These are phyloP conservation scores for Byssoonygena ceratinophila DNA, from an alignment of 2,329 filamentous ascomycete species.

Conservation along the genomic window DNA sequence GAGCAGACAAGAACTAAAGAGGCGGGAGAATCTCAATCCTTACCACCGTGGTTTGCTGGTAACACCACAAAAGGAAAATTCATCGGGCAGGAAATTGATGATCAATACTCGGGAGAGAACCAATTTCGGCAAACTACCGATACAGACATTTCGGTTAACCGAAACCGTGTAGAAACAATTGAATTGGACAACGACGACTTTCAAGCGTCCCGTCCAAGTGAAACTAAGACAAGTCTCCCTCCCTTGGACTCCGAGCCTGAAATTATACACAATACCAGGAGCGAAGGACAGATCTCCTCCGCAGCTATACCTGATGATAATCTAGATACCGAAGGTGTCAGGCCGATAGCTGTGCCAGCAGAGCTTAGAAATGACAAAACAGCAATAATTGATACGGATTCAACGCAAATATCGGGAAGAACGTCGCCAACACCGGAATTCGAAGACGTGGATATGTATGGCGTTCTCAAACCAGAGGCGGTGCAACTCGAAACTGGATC, in stretches of 20 bases:
- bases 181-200: constrained; percentile 12
- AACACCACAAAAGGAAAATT: constrained; percentile 26
- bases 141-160: constrained; percentile 15
- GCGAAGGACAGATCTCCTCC: background rate
- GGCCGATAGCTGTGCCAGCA: background rate
- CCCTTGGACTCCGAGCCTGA: background rate
- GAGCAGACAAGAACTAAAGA: constrained; percentile 32
- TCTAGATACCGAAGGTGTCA: no score
- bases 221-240: background rate
- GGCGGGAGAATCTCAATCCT: constrained; percentile 25
- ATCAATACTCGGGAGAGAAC: constrained; percentile 15
- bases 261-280: background rate
- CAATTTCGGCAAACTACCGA: constrained; percentile 22
- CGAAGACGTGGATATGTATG: constrained; percentile 37
- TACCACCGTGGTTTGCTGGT: constrained; percentile 40
- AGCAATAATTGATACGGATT: background rate
- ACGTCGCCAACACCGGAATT: constrained; percentile 42
- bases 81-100: constrained; percentile 25
- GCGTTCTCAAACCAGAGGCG: background rate
- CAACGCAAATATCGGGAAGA: constrained; percentile 5
- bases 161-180: constrained; percentile 13
- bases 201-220: background rate
- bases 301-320: background rate
- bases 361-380: background rate
- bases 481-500: background rate